These are phyloP conservation scores for Jimgerdemannia flammicorona DNA, from an alignment of 192 early-diverging fungal genomes.

Conservation along the genomic window DNA sequence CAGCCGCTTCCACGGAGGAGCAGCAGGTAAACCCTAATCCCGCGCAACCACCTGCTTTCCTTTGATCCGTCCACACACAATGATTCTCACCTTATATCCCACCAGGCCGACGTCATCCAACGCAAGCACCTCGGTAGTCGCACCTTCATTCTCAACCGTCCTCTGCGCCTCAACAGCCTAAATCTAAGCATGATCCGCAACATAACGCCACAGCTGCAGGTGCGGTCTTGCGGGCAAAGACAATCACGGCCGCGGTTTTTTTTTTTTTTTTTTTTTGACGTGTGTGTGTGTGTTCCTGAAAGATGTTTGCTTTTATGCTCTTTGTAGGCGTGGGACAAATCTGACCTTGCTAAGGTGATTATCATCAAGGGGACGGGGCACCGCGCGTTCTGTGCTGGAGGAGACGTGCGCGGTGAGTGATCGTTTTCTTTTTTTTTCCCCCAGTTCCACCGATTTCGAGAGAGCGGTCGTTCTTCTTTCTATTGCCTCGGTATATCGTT, in stretches of 20 bases:
- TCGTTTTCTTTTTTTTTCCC: not conserved
- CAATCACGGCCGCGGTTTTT: too few relatives aligned
- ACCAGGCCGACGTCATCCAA: conserved; percentile 7
- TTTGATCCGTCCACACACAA: too few relatives aligned
- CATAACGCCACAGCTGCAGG: conserved; percentile 78
- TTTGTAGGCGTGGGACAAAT: conserved; percentile 76
- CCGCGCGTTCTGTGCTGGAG: conserved; percentile 90
- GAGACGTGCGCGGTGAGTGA: conserved; percentile 60
- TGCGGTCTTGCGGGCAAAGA: conserved; percentile 23
- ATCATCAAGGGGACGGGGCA: conserved; percentile 72
- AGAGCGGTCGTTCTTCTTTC: not conserved
- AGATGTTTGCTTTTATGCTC: too few relatives aligned
- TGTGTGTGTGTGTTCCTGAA: too few relatives aligned
- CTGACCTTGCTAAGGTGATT: conserved; percentile 85
- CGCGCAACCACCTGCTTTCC: too few relatives aligned
- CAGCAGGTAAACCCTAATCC: too few relatives aligned
- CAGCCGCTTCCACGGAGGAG: conserved; percentile 2
- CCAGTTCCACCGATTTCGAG: not conserved
- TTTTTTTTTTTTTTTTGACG: not conserved
- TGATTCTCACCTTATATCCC: too few relatives aligned
- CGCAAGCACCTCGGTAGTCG: conserved; percentile 43
- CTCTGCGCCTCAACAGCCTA: conserved; percentile 80
- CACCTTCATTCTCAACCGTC: conserved; percentile 71
- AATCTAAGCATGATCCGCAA: conserved; percentile 78
- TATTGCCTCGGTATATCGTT: not conserved